phyloP scores from a whole-genome alignment of 2,329 filamentous ascomycete species.

The Aspergillus sp. region DNA sequence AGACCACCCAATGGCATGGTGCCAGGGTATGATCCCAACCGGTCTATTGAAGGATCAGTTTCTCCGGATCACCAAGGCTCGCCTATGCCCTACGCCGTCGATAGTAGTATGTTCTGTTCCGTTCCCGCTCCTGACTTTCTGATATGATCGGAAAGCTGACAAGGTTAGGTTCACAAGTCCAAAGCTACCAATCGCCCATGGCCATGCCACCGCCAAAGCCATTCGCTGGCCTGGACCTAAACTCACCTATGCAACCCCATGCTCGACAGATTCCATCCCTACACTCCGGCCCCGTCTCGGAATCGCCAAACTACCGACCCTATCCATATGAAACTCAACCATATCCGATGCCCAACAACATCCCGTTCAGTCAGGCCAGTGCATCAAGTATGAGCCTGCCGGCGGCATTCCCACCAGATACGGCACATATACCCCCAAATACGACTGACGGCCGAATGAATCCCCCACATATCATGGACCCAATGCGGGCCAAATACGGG shows the following conservation, averaged over 20 bases:
- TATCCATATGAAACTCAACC: slow-evolving; percentile 23
- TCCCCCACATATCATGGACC: slow-evolving; percentile 16
- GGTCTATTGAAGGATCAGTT: slow-evolving; percentile 25
- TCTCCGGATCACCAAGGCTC: slow-evolving; percentile 25
- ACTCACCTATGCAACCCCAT: slow-evolving; percentile 18
- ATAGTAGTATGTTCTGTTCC: slow-evolving; percentile 2
- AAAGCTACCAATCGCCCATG: slow-evolving; percentile 19
- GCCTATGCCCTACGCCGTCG: slow-evolving; percentile 21
- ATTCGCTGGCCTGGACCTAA: slow-evolving; percentile 19
- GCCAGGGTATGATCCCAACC: slow-evolving; percentile 22
- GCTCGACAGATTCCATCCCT: slow-evolving; percentile 20
- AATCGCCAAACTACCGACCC: slow-evolving; percentile 28
- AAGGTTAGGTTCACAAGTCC: slow-evolving; percentile 21
- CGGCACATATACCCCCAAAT: slow-evolving; percentile 12
- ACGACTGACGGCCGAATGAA: slow-evolving; percentile 18
- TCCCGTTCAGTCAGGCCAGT: slow-evolving; percentile 27
- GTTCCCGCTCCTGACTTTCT: too few relatives aligned
- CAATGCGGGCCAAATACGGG: slow-evolving; percentile 20
- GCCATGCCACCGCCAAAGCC: slow-evolving; percentile 20
- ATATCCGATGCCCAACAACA: slow-evolving; percentile 18
- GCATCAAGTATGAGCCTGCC: slow-evolving; percentile 30
- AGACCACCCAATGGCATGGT: slow-evolving; percentile 19
- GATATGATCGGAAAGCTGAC: too few relatives aligned
- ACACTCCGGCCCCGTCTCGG: slow-evolving; percentile 25
- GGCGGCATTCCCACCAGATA: slow-evolving; percentile 23